Evolutionary conservation across 2,329 filamentous ascomycete genomes (phyloP), one percentile per base, ranked within the genome.

Genomic region (Alternaria rosae): DNA sequence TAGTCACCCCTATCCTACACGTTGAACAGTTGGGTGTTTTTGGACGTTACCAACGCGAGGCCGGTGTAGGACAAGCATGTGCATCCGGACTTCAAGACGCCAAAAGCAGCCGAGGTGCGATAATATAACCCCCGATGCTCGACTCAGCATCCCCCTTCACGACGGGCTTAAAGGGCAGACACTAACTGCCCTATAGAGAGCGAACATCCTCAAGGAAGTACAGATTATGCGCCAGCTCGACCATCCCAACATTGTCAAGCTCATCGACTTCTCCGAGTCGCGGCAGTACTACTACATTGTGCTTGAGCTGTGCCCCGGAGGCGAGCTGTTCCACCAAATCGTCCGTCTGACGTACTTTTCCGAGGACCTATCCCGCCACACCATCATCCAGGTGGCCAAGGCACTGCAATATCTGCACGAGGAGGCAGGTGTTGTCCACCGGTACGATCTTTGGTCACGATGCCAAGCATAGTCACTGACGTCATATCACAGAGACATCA

Each of bases 281-380:
- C 87, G 88, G 61, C 93, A 98, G 79, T 97, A 97, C 79, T 98
- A 98, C 82, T 99, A 96, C 82, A 97, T 99, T 71, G 89, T 99
- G 44, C 88, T 99, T 42, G 95, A 99, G 81, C 86, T 98, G 44
- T 97, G 94, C 60, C 93, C 94, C 0, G 95, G 95, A 61, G 95
- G 95, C 76, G 95, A 99, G 82, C 85, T 99, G 11, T 99, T 99
- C 85, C 95, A 99, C 79, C 94, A 98, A 79, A 98, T 99, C 71
- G 95, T 99, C 54, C 91, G 94, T 69, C 88, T 99, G 78, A 99
- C 95, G 13, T 99, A 98, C 79, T 99, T 99, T 78, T 98, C 94
- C 82, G 95, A 99, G 79, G 91, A 97, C 51, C 85, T 99, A 2
- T 96, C 94, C 55, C 87, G 95, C 69, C 95, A 98, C 78, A 94